Evolutionary conservation across 345 rosid genomes (phyloP).

Genomic region (Hibiscus mutabilis): DNA sequence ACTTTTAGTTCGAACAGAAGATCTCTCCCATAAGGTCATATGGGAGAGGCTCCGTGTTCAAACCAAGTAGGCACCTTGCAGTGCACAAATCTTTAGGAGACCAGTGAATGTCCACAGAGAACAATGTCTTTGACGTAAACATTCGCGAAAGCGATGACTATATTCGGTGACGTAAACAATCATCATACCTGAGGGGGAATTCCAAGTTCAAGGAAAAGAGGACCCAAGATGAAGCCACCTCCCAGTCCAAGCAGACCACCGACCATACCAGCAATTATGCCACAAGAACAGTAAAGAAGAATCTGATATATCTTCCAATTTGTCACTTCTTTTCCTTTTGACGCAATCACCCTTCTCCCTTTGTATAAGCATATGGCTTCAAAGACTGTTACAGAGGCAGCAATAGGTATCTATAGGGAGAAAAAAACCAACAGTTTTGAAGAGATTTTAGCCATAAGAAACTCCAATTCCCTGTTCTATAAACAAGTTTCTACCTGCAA

Average conservation of each 20-base stretch:
- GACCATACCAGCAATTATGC: constrained; percentile 64
- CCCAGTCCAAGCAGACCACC: constrained; percentile 74
- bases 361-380: constrained; percentile 47
- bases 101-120: neutral
- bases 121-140: neutral
- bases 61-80: neutral
- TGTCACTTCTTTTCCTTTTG: constrained; percentile 58
- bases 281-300: constrained; percentile 45
- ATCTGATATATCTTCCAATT: constrained; percentile 53
- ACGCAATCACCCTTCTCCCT: constrained; percentile 59
- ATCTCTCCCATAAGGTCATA: too few relatives aligned
- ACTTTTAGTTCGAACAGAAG: too few relatives aligned
- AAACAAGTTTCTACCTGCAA: constrained; percentile 38
- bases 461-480: neutral
- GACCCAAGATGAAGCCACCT: constrained; percentile 71
- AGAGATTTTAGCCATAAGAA: neutral
- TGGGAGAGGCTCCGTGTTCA: neutral
- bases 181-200: constrained; percentile 57
- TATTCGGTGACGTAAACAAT: too few relatives aligned
- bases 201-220: constrained; percentile 68
- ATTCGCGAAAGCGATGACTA: neutral
- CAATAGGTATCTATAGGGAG: constrained; percentile 45
- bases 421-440: neutral
- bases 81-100: too few relatives aligned
- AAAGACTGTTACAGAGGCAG: constrained; percentile 43